Evolutionary conservation across 2,329 filamentous ascomycete species (phyloP), one percentile per base, ranked within the genome.

Genomic region (Aurifilum marmelostoma): DNA sequence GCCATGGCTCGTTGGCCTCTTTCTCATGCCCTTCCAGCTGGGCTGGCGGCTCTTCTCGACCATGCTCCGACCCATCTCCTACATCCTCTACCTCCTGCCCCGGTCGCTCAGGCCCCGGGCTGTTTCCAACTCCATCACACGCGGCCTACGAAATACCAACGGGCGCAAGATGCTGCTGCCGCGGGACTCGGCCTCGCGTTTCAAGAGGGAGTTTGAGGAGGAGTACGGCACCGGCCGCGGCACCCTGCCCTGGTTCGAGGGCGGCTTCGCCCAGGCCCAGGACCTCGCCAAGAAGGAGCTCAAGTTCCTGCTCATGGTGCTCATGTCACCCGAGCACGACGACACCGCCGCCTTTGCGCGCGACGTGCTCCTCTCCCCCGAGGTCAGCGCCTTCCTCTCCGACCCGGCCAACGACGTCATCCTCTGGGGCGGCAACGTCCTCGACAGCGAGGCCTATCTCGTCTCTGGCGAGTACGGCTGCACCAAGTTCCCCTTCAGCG

Each of bases 371-470:
- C 86, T 97, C 9, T 86, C 91, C 1, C 87, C 88, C 1, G 90
- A 94, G 58, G 89, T 97, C 3, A 84, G 90, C 14, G 82, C 85
- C 7, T 97, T 93, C 75, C 79, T 98, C 74, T 90, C 89, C 72
- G 87, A 95, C 70, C 88, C 92, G 0, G 80, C 84, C 43, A 94
- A 94, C 79, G 92, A 95, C 76, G 87, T 97, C 39, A 83, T 98
- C 47, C 80, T 99, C 2, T 99, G 96, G 96, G 93, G 91, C 54
- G 96, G 96, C 61, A 97, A 94, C 74, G 91, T 98, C 0, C 88
- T 94, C 72, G 96, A 99, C 77, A 91, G 93, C 3, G 96, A 99
- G 81, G 93, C 95, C 6, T 98, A 97, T 79, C 94, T 97, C 78
- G 93, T 97, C 54, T 89, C 94, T n/a, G 87, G 88, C 16, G 93